Conservation (phyloP, 768 basidiomycete genomes). For the Podaxis sp. region DNA sequence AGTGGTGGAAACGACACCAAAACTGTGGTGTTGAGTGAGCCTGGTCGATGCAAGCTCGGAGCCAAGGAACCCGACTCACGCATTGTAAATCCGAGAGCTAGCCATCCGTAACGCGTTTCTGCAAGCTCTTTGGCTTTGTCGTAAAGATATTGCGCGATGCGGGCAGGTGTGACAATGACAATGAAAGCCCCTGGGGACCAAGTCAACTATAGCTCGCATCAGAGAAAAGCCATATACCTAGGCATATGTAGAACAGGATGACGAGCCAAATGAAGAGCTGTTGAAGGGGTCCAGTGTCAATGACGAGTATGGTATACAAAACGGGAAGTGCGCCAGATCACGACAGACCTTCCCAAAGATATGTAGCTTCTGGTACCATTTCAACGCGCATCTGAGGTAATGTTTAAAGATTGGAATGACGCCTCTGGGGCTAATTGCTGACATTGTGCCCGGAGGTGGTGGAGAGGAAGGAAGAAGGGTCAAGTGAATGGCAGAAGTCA, state of each 20-base stretch:
- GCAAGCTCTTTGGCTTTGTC: conserved; percentile 65
- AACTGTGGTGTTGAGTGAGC: conserved; percentile 29
- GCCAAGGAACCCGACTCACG: conserved; percentile 37
- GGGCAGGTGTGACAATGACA: conserved; percentile 57
- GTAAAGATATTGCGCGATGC: conserved; percentile 70
- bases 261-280: conserved; percentile 63
- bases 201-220: neutral
- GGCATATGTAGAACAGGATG: conserved; percentile 52
- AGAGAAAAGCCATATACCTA: conserved; percentile 29
- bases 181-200: conserved; percentile 36
- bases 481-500: neutral
- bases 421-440: conserved; percentile 20
- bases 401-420: conserved; percentile 29
- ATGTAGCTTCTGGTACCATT: conserved; percentile 51
- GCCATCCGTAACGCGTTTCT: conserved; percentile 59
- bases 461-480: neutral
- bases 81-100: conserved; percentile 50
- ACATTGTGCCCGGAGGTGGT: conserved; percentile 21
- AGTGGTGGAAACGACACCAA: conserved; percentile 57
- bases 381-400: conserved; percentile 31
- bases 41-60: neutral
- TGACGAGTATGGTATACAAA: neutral
- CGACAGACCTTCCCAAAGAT: conserved; percentile 52
- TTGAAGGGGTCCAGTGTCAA: conserved; percentile 10
- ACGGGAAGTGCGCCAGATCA: conserved; percentile 6